These are phyloP conservation scores for Groenewaldozyma sp. DNA, from an alignment of 1,139 yeast species.

Conservation along the genomic window DNA sequence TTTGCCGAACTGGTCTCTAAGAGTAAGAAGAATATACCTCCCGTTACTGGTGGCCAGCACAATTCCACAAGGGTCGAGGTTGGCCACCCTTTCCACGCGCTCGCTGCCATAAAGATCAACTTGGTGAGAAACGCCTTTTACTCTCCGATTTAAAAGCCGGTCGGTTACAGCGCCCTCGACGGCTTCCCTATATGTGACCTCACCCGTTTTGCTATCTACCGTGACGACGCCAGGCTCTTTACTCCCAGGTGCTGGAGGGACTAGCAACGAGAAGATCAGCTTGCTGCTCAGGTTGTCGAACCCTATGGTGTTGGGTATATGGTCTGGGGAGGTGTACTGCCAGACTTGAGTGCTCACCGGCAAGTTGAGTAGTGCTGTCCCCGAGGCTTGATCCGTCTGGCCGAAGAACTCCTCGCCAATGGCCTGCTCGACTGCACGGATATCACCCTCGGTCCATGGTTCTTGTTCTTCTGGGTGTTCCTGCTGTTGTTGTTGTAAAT, in stretches of 20 bases:
- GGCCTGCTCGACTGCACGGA: background rate
- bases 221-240: slow-evolving; percentile 64
- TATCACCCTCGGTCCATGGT: slow-evolving; percentile 10
- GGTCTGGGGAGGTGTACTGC: slow-evolving; percentile 55
- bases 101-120: slow-evolving; percentile 32
- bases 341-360: slow-evolving; percentile 53
- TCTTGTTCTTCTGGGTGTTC: slow-evolving; percentile 9
- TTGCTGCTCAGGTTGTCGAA: slow-evolving; percentile 24
- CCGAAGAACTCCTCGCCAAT: slow-evolving; percentile 33
- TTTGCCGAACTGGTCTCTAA: slow-evolving; percentile 63
- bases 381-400: slow-evolving; percentile 44
- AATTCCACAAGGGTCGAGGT: slow-evolving; percentile 69
- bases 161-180: slow-evolving; percentile 61
- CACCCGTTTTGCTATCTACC: slow-evolving; percentile 47
- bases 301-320: slow-evolving; percentile 44
- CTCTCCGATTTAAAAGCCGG: slow-evolving; percentile 41
- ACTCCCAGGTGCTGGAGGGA: slow-evolving; percentile 54
- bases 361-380: slow-evolving; percentile 47
- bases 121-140: slow-evolving; percentile 31
- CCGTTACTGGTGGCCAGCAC: slow-evolving; percentile 64
- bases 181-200: slow-evolving; percentile 54
- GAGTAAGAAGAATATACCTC: slow-evolving; percentile 50
- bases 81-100: slow-evolving; percentile 45
- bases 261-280: slow-evolving; percentile 44
- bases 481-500: slow-evolving; percentile 11